Conservation (phyloP, 1,284 basidiomycete species). For the Coniophora puteana region DNA sequence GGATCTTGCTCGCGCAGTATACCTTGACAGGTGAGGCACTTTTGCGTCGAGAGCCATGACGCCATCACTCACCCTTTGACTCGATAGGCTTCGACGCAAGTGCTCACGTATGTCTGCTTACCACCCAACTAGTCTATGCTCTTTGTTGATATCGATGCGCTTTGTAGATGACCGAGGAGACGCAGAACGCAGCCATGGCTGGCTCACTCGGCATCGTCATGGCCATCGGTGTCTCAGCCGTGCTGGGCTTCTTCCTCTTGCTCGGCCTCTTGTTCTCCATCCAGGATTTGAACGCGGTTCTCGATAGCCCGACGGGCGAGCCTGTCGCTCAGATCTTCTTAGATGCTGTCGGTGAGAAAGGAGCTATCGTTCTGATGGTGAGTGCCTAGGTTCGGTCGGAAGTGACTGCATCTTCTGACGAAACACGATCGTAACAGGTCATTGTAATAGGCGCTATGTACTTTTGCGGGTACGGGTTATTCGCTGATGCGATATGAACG, state of each 20-base stretch:
- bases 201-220: slow-evolving; percentile 64
- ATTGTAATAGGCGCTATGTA: slow-evolving; percentile 71
- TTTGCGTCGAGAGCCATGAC: background rate
- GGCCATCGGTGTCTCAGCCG: slow-evolving; percentile 72
- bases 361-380: slow-evolving; percentile 71
- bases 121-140: background rate
- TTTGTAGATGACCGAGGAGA: slow-evolving; percentile 73
- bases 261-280: slow-evolving; percentile 73
- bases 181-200: slow-evolving; percentile 66
- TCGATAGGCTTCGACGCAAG: slow-evolving; percentile 62
- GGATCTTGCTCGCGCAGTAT: slow-evolving; percentile 70
- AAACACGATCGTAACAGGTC: slow-evolving; percentile 32
- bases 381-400: slow-evolving; percentile 7
- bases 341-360: slow-evolving; percentile 67
- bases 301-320: slow-evolving; percentile 53
- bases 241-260: slow-evolving; percentile 71
- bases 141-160: background rate
- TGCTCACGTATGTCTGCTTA: slow-evolving; percentile 45
- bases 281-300: slow-evolving; percentile 58
- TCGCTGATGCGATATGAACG: background rate
- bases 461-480: slow-evolving; percentile 53
- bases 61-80: slow-evolving; percentile 1
- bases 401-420: background rate
- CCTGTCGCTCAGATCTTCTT: slow-evolving; percentile 76
- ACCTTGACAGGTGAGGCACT: slow-evolving; percentile 52